Conservation (phyloP, 306 rosid genomes). For the Albizia julibrissin region DNA sequence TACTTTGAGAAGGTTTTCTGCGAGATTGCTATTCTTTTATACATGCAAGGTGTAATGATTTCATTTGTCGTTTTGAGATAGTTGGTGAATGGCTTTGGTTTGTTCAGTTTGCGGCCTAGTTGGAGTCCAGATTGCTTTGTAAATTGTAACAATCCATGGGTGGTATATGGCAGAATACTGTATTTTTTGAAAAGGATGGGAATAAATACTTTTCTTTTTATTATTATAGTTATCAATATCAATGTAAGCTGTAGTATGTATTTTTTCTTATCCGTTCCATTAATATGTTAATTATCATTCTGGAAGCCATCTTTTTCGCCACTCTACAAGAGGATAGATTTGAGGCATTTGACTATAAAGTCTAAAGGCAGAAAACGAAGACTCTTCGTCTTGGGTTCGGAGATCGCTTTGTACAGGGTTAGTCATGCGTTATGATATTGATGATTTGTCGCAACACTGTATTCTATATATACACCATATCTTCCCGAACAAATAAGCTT, state of each 20-base stretch:
- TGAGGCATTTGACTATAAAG: too few relatives aligned
- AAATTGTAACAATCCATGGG: neutral
- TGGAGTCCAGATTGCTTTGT: conserved; percentile 19
- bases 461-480: too few relatives aligned
- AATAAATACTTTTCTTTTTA: neutral
- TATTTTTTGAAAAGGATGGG: neutral
- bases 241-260: neutral
- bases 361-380: too few relatives aligned
- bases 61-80: conserved; percentile 1
- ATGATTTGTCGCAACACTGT: too few relatives aligned
- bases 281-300: too few relatives aligned
- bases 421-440: too few relatives aligned
- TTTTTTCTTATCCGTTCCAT: neutral
- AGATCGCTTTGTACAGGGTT: too few relatives aligned
- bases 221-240: too few relatives aligned
- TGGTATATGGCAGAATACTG: neutral
- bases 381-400: too few relatives aligned
- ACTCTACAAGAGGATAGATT: too few relatives aligned
- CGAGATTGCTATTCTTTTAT: conserved; percentile 16
- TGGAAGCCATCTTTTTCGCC: too few relatives aligned
- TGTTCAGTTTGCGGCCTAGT: conserved; percentile 6
- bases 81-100: neutral
- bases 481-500: too few relatives aligned
- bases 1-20: neutral
- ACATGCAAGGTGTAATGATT: conserved; percentile 25